Evolutionary conservation across 768 basidiomycete genomes (phyloP).

Genomic region (Rhizopogon rudus): DNA sequence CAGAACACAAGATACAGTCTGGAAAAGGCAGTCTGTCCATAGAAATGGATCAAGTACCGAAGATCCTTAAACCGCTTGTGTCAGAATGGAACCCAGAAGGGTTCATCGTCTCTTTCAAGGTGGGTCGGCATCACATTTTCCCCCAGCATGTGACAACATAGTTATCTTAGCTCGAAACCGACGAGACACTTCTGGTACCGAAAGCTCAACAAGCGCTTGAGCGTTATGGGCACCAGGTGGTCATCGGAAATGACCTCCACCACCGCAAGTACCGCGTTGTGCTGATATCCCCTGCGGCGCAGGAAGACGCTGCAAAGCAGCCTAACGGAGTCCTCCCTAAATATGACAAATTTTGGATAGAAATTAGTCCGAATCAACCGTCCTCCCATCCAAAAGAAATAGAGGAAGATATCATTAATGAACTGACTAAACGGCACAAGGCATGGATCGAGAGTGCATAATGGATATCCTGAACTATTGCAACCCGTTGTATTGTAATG

Average conservation of each 20-base stretch:
- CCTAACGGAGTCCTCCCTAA: slow-evolving; percentile 12
- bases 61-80: slow-evolving; percentile 89
- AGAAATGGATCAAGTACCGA: slow-evolving; percentile 99
- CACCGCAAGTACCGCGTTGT: slow-evolving; percentile 89
- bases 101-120: slow-evolving; percentile 97
- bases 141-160: not conserved
- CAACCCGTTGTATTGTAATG: not conserved
- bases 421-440: slow-evolving; percentile 70
- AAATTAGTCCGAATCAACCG: slow-evolving; percentile 42
- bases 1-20: slow-evolving; percentile 98
- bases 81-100: slow-evolving; percentile 90
- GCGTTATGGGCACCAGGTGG: slow-evolving; percentile 95
- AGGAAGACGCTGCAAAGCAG: slow-evolving; percentile 4
- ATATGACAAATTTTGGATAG: slow-evolving; percentile 60
- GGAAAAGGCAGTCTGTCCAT: slow-evolving; percentile 90
- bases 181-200: slow-evolving; percentile 74
- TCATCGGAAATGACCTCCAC: slow-evolving; percentile 95
- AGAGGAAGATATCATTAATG: slow-evolving; percentile 83
- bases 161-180: slow-evolving; percentile 81
- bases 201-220: slow-evolving; percentile 86
- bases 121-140: slow-evolving; percentile 22
- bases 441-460: slow-evolving; percentile 48
- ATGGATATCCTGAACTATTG: not conserved
- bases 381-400: slow-evolving; percentile 63
- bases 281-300: slow-evolving; percentile 60